These are phyloP conservation scores for Pelargonium cotyledonis DNA, from an alignment of 441 rosid species.

Conservation along the genomic window DNA sequence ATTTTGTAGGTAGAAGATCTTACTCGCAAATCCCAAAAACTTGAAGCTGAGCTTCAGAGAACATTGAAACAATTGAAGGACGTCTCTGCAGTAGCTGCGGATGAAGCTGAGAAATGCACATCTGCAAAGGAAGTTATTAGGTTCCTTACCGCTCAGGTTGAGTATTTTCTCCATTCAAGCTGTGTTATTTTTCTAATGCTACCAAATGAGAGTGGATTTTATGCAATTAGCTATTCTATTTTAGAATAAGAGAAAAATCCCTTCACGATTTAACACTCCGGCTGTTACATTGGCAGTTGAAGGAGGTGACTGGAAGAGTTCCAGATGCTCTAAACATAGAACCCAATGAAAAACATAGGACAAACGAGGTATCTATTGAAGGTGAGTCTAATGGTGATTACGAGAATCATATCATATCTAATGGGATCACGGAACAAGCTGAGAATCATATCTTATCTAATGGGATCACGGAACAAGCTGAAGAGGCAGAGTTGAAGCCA, in stretches of 20 bases:
- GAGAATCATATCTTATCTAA: no score
- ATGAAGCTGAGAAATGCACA: constrained; percentile 85
- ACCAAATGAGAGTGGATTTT: background rate
- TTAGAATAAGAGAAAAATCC: background rate
- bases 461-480: no score
- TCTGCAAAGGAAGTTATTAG: constrained; percentile 97
- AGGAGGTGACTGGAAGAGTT: constrained; percentile 83
- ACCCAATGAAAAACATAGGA: constrained; percentile 39
- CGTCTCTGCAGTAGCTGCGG: constrained; percentile 71
- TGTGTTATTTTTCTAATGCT: background rate
- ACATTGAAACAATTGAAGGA: constrained; percentile 78
- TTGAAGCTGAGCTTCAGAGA: constrained; percentile 84
- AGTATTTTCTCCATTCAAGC: constrained; percentile 20
- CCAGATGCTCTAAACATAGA: constrained; percentile 43
- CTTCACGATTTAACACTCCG: background rate
- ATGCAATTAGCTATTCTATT: background rate
- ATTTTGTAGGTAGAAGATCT: constrained; percentile 69
- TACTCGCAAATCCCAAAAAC: constrained; percentile 66
- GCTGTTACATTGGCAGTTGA: constrained; percentile 38
- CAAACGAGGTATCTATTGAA: background rate
- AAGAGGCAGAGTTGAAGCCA: constrained; percentile 30
- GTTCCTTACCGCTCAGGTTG: constrained; percentile 88
- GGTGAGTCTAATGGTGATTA: background rate
- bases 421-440: no score
- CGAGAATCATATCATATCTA: background rate